Evolutionary conservation across 495 filamentous ascomycete species (phyloP).

Genomic region (Penicillium paxilli): DNA sequence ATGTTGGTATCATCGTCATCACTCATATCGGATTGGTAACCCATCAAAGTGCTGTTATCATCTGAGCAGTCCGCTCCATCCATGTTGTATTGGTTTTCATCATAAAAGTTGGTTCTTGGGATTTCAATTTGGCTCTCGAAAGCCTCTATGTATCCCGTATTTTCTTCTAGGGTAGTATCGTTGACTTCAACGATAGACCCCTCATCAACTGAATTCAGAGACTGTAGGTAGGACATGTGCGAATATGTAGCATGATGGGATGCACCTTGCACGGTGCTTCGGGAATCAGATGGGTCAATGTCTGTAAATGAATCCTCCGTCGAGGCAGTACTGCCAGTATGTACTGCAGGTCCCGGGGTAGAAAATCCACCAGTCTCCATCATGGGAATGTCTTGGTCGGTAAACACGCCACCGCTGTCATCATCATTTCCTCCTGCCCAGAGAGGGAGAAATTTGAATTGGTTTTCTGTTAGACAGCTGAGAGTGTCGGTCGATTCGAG

Average conservation of each 20-base stretch:
- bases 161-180: not conserved
- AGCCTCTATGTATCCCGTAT: not conserved
- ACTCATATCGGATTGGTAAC: constrained; percentile 9
- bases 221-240: constrained; percentile 27
- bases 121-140: not conserved
- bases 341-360: constrained; percentile 42
- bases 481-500: constrained; percentile 41
- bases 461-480: constrained; percentile 46
- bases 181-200: not conserved
- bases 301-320: constrained; percentile 23
- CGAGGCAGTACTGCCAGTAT: constrained; percentile 34
- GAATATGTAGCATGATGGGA: constrained; percentile 35
- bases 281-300: constrained; percentile 25
- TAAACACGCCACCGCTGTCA: constrained; percentile 53
- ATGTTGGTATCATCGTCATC: constrained; percentile 7
- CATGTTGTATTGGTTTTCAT: constrained; percentile 1
- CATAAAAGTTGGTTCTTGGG: not conserved
- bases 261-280: constrained; percentile 33
- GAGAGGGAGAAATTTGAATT: constrained; percentile 53
- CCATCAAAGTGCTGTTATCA: constrained; percentile 9
- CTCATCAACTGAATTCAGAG: constrained; percentile 19
- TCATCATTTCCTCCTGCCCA: constrained; percentile 60
- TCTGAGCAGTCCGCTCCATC: constrained; percentile 3
- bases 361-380: constrained; percentile 42
- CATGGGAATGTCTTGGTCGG: constrained; percentile 37